phyloP scores from a whole-genome alignment of 78 protist genomes.

The slime mould (Dictyostelium discoideum) region DNA sequence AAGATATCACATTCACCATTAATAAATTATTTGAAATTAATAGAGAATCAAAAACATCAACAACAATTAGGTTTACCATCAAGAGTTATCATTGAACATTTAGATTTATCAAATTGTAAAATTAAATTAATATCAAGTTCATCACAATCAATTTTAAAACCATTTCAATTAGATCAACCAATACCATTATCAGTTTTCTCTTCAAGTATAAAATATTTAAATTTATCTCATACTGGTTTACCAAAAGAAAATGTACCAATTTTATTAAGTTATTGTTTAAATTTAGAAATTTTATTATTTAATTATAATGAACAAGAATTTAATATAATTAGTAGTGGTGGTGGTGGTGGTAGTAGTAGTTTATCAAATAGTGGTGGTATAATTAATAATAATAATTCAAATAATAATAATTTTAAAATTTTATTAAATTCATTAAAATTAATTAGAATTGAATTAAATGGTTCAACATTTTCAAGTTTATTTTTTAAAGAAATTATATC shows the following conservation, averaged over 20 bases:
- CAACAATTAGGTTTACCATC: background rate
- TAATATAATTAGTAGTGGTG: background rate
- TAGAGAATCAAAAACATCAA: background rate
- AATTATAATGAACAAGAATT: background rate
- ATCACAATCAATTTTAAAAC: background rate
- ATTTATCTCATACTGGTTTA: constrained; percentile 21
- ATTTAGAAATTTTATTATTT: background rate
- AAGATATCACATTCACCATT: constrained; percentile 15
- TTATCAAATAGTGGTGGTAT: background rate
- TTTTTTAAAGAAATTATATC: background rate
- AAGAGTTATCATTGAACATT: background rate
- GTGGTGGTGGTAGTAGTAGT: no score
- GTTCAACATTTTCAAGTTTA: background rate
- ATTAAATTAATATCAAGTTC: background rate
- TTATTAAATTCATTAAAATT: background rate
- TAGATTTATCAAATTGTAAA: constrained; percentile 51
- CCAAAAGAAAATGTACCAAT: background rate
- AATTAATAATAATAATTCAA: background rate
- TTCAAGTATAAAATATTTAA: background rate
- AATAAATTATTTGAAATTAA: background rate
- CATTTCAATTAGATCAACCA: background rate
- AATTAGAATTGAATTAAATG: background rate
- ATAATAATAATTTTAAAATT: background rate
- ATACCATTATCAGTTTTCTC: background rate
- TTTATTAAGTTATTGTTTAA: background rate